Base-by-base conservation (phyloP, 495 filamentous ascomycete species). In the Parathielavia hyrcaniae region DNA sequence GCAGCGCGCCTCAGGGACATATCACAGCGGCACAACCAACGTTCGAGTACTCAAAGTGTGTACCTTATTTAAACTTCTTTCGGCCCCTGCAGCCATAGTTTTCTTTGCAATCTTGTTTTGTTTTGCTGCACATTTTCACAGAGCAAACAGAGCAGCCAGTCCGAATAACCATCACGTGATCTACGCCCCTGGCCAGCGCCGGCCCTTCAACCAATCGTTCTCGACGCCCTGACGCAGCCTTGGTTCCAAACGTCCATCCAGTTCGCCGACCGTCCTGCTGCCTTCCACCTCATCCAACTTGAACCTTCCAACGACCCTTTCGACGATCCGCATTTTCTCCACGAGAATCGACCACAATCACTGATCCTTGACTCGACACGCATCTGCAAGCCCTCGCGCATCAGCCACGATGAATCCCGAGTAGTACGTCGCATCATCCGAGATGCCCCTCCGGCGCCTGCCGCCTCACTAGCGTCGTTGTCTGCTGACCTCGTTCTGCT, bases 321-420 rank as follows among this genome's bases (percentile, higher is more conserved):
- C 26, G 36, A 58, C 57, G 5, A 46, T 47, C 53, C 40, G 51
- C 54, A 53, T 48, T 48, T 50, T 57, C 34, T 54, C 59, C 52
- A 50, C 51, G 40, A 52, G n/a, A 62, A 67, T 59, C 62, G 26
- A 59, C 34, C 56, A 41, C 51, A 36, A 50, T 22, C 45, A 22
- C 46, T 22, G 12, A 7, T 17, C 36, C 36, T 40, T 49, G 22
- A 61, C 50, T 53, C 11, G 7, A 4, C 23, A n/a, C 17, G 23
- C 54, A 57, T 41, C 53, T 26, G 38, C 49, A 2, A 23, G 41
- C 23, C 40, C 53, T 57, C 49, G 8, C 55, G 19, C 32, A 38
- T 56, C 41, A 53, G 66, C 72, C 81, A 89, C 66, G 73, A 95
- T 95, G 90, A 95, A 95, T 81, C 90, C 90, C 70, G 90, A 95